A percentile compares a stretch with the other conserved stretches of the same genome.
These are phyloP conservation scores for Capronia coronata DNA, from an alignment of 2,329 filamentous ascomycete genomes.

Conservation along the genomic window DNA sequence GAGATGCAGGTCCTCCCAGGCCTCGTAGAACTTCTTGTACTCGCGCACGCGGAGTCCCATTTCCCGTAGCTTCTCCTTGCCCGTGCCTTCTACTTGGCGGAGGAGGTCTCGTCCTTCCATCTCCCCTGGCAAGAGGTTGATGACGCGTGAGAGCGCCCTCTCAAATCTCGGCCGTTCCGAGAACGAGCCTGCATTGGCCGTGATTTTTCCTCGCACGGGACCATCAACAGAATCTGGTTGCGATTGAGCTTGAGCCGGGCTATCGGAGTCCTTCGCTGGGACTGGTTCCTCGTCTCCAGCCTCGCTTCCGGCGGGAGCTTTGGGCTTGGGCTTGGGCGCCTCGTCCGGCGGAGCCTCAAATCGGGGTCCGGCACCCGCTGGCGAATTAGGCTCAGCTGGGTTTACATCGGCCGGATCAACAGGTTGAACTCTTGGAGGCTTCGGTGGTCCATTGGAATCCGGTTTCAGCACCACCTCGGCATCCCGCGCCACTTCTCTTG, in stretches of 20 bases:
- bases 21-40: constrained; percentile 37
- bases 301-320: neutral
- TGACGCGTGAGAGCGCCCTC: constrained; percentile 24
- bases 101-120: constrained; percentile 33
- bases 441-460: neutral
- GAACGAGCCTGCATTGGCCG: constrained; percentile 8
- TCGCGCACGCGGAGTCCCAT: constrained; percentile 37
- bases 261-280: neutral
- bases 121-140: constrained; percentile 26
- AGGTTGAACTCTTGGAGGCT: neutral
- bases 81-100: constrained; percentile 36
- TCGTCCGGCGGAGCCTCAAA: neutral
- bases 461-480: constrained; percentile 7
- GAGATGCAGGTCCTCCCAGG: constrained; percentile 35
- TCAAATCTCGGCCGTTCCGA: constrained; percentile 27
- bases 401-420: neutral
- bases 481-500: constrained; percentile 1
- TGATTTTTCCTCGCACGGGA: neutral
- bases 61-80: constrained; percentile 37
- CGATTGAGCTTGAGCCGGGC: neutral
- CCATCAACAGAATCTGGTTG: no score
- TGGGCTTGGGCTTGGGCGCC: neutral
- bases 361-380: neutral
- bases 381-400: neutral
- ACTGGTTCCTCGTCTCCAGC: constrained; percentile 2